Conservation (phyloP, 352 stramenopile species). For the Phytophthora sansomeana region DNA sequence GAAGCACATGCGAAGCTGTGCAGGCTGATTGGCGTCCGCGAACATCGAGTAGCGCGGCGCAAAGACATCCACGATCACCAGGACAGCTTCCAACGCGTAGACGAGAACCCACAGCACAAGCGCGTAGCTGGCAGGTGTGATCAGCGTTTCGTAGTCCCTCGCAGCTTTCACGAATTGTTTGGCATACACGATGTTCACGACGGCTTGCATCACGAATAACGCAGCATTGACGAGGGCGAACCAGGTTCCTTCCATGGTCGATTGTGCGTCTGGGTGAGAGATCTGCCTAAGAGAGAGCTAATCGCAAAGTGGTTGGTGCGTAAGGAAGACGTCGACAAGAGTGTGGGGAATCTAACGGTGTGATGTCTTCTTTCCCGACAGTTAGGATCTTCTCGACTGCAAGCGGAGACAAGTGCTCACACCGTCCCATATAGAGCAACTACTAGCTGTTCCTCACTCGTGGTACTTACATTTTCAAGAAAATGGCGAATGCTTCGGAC, state of each 20-base stretch:
- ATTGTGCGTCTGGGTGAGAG: background rate
- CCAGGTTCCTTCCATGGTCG: slow-evolving; percentile 58
- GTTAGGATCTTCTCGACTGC: slow-evolving; percentile 24
- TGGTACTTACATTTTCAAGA: slow-evolving; percentile 20
- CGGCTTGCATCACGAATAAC: slow-evolving; percentile 66
- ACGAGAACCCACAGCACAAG: slow-evolving; percentile 75
- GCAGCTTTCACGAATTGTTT: slow-evolving; percentile 56
- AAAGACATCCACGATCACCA: slow-evolving; percentile 75
- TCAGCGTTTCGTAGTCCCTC: slow-evolving; percentile 77
- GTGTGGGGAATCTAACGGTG: slow-evolving; percentile 7
- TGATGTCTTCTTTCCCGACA: slow-evolving; percentile 17
- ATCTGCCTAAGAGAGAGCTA: slow-evolving; percentile 13
- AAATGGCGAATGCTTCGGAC: slow-evolving; percentile 14
- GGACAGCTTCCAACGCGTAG: slow-evolving; percentile 67
- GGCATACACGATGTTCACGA: slow-evolving; percentile 75
- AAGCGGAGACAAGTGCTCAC: slow-evolving; percentile 33
- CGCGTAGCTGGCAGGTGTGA: slow-evolving; percentile 70
- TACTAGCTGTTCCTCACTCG: slow-evolving; percentile 3
- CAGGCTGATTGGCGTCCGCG: slow-evolving; percentile 70
- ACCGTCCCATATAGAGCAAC: slow-evolving; percentile 34
- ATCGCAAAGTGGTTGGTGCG: slow-evolving; percentile 25
- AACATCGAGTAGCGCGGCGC: slow-evolving; percentile 74
- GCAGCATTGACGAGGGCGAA: slow-evolving; percentile 67
- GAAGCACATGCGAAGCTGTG: slow-evolving; percentile 71
- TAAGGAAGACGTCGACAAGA: background rate